A percentile compares a stretch with the other conserved stretches of the same genome.
Evolutionary conservation across 164 flowering plant species (phyloP).

Genomic region (Amborella trichopoda): DNA sequence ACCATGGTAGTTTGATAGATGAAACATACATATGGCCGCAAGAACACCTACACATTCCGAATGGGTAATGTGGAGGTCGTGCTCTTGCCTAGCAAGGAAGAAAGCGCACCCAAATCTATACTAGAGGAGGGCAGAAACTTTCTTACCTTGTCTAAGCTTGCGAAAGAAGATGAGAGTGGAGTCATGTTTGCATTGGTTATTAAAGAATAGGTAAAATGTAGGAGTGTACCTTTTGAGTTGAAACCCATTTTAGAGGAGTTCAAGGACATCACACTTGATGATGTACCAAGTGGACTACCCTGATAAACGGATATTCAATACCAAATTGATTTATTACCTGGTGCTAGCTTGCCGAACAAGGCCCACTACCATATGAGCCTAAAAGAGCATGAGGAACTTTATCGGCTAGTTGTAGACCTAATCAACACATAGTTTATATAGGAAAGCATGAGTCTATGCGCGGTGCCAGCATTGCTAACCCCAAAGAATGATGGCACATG

Average conservation of each 20-base stretch:
- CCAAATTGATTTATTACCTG: background rate
- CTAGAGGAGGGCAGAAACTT: background rate
- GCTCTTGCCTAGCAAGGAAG: background rate
- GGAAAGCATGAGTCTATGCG: background rate
- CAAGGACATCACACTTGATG: too few relatives aligned
- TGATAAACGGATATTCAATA: too few relatives aligned
- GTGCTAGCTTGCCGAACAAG: background rate
- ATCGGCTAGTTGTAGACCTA: background rate
- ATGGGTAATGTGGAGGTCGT: background rate
- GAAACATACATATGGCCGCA: background rate
- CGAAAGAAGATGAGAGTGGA: too few relatives aligned
- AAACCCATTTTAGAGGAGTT: too few relatives aligned
- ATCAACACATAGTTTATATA: background rate
- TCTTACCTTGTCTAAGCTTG: background rate
- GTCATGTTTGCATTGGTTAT: too few relatives aligned
- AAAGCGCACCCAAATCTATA: background rate
- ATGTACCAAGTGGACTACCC: too few relatives aligned
- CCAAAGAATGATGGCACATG: conserved; percentile 1
- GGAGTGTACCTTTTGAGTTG: too few relatives aligned
- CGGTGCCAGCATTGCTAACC: background rate
- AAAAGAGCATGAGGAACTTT: background rate
- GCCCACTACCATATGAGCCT: background rate
- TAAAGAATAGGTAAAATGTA: too few relatives aligned
- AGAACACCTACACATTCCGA: background rate
- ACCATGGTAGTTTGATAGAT: background rate